Conservation (phyloP, 202 grass and related monocot species). For the Dendrocalamus latiflorus region DNA sequence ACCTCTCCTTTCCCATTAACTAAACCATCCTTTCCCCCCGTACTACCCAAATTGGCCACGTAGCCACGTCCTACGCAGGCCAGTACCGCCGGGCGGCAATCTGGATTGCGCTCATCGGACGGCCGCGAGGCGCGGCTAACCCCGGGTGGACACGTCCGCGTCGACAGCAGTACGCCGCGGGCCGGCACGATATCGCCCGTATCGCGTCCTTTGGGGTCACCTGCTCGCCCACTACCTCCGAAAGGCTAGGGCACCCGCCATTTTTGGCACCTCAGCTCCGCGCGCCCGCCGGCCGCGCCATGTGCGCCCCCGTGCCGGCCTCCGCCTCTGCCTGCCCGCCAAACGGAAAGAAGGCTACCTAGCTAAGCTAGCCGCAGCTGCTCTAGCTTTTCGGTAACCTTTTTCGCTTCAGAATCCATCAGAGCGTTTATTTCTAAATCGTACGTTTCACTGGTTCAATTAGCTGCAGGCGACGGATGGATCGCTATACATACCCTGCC, state of each 20-base stretch:
- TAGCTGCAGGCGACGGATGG: background rate
- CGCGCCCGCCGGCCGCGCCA: background rate
- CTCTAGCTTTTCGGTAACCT: background rate
- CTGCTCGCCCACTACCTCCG: slow-evolving; percentile 5
- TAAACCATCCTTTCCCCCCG: background rate
- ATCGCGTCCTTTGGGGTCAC: slow-evolving; percentile 5
- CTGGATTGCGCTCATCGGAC: background rate
- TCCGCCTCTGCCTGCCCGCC: background rate
- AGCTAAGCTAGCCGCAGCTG: background rate
- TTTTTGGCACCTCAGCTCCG: slow-evolving; percentile 38
- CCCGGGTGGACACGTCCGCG: slow-evolving; percentile 27
- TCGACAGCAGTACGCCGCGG: slow-evolving; percentile 24
- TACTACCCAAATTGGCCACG: background rate
- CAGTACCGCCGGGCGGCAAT: background rate
- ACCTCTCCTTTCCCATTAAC: background rate
- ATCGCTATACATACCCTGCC: background rate
- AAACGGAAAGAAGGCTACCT: background rate
- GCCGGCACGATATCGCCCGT: slow-evolving; percentile 34
- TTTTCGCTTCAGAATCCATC: background rate
- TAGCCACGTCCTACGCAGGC: background rate
- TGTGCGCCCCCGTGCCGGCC: background rate
- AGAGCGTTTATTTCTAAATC: background rate
- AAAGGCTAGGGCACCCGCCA: slow-evolving; percentile 39
- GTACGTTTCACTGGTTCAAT: background rate
- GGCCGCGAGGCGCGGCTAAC: background rate